A percentile compares a stretch with the other conserved stretches of the same genome.
phyloP scores from a whole-genome alignment of 495 filamentous ascomycete genomes.

The Physcia stellaris region DNA sequence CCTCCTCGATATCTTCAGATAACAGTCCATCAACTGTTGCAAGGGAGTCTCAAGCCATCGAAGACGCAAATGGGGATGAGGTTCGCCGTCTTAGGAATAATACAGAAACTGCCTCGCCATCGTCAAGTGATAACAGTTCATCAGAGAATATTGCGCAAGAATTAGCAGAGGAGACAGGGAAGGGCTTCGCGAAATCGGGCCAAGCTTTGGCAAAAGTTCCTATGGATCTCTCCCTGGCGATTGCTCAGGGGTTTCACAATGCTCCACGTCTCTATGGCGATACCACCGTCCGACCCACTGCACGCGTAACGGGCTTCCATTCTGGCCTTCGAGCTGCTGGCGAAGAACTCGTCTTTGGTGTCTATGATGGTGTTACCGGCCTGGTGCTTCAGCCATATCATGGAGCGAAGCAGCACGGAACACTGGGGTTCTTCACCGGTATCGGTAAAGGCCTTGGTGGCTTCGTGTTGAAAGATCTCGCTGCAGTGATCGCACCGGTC shows the following conservation, averaged over 20 bases:
- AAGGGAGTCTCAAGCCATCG: neutral
- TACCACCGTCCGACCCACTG: slow-evolving; percentile 28
- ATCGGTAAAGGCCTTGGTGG: slow-evolving; percentile 64
- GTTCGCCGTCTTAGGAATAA: too few species aligned
- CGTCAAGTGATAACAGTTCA: too few species aligned
- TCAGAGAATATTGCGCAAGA: slow-evolving; percentile 19
- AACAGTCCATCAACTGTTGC: too few species aligned
- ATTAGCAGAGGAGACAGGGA: slow-evolving; percentile 29
- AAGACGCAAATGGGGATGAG: too few species aligned
- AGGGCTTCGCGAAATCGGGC: slow-evolving; percentile 32
- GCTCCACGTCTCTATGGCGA: slow-evolving; percentile 68
- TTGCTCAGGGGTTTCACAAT: slow-evolving; percentile 74
- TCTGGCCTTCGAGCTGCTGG: slow-evolving; percentile 54
- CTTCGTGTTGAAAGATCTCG: slow-evolving; percentile 54
- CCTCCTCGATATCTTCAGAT: too few species aligned
- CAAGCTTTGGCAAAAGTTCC: slow-evolving; percentile 27
- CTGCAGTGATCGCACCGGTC: slow-evolving; percentile 47
- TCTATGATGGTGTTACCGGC: slow-evolving; percentile 62
- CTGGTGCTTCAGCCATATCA: slow-evolving; percentile 50
- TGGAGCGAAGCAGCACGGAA: slow-evolving; percentile 45
- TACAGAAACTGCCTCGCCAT: too few species aligned
- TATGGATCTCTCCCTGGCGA: slow-evolving; percentile 57
- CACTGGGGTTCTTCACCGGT: slow-evolving; percentile 49
- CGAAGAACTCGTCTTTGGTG: slow-evolving; percentile 53
- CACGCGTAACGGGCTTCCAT: slow-evolving; percentile 50